A percentile compares a stretch with the other conserved stretches of the same genome.
Evolutionary conservation across 2,329 filamentous ascomycete genomes (phyloP).

Genomic region (Phoma sp.): DNA sequence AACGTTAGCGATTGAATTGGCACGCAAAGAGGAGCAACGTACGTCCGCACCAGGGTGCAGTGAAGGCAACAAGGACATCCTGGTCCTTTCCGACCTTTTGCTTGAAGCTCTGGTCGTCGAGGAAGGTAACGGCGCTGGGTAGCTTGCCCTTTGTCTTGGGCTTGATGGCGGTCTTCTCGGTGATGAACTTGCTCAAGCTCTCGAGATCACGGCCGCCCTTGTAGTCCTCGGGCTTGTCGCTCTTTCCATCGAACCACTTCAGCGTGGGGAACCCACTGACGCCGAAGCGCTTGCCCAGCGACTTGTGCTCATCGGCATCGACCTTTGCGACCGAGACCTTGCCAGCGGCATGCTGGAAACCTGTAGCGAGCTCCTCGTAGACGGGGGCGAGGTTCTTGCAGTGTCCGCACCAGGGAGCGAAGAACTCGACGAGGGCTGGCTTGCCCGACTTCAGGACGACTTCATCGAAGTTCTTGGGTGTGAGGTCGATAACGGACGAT

Average conservation of each 20-base stretch:
- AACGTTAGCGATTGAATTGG: constrained; percentile 14
- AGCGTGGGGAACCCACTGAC: constrained; percentile 95
- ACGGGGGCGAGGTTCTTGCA: constrained; percentile 97
- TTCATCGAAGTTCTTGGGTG: constrained; percentile 88
- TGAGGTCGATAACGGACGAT: constrained; percentile 88
- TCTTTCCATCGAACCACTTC: constrained; percentile 98
- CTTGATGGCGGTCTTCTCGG: constrained; percentile 86
- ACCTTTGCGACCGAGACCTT: constrained; percentile 93
- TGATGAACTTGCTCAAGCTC: constrained; percentile 79
- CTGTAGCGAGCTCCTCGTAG: constrained; percentile 85
- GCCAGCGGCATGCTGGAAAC: constrained; percentile 75
- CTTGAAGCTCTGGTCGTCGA: constrained; percentile 82
- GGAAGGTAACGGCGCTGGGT: constrained; percentile 77
- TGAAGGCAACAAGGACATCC: constrained; percentile 94
- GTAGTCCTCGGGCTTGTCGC: constrained; percentile 84
- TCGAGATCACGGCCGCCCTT: constrained; percentile 87
- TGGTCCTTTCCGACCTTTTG: constrained; percentile 81
- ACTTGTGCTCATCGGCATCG: constrained; percentile 88
- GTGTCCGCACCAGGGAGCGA: constrained; percentile 98
- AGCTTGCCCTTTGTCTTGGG: constrained; percentile 76
- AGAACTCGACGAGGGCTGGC: constrained; percentile 97
- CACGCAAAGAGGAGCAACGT: constrained; percentile 55
- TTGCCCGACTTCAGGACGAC: constrained; percentile 91
- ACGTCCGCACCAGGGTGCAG: constrained; percentile 98
- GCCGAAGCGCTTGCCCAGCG: constrained; percentile 83